Conservation (phyloP, 352 stramenopile species). For the Phytophthora agathidicida region DNA sequence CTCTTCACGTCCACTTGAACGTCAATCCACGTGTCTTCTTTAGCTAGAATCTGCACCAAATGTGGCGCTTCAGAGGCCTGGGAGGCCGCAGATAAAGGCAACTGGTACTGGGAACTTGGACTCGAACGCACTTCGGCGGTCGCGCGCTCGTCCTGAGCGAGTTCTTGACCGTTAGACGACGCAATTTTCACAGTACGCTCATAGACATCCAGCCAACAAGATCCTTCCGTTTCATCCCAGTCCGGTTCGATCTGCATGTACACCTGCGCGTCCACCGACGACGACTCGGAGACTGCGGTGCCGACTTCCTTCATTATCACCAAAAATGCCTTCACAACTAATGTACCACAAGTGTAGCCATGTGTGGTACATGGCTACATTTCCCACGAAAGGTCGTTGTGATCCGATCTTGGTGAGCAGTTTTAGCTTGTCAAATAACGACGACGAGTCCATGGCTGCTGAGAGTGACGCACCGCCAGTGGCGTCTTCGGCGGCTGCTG, state of each 20-base stretch:
- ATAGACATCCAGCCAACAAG: constrained; percentile 64
- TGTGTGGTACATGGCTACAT: too few relatives aligned
- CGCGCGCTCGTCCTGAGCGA: constrained; percentile 15
- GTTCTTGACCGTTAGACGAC: constrained; percentile 4
- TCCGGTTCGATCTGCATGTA: constrained; percentile 79
- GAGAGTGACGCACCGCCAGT: constrained; percentile 1
- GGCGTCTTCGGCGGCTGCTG: constrained; percentile 1
- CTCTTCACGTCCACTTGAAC: constrained; percentile 35
- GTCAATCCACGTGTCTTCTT: constrained; percentile 54
- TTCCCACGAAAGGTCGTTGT: constrained; percentile 15
- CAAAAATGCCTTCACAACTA: too few relatives aligned
- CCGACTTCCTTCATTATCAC: constrained; percentile 14
- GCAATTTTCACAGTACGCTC: constrained; percentile 42
- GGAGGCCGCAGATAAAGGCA: constrained; percentile 32
- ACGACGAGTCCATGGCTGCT: not conserved
- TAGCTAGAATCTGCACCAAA: constrained; percentile 44
- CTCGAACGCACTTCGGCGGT: constrained; percentile 16
- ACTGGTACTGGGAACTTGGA: constrained; percentile 51
- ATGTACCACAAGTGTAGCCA: too few relatives aligned
- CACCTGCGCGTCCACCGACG: constrained; percentile 16
- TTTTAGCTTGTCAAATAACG: constrained; percentile 18
- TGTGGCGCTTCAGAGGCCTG: not conserved
- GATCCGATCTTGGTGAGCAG: constrained; percentile 15
- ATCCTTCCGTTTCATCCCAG: constrained; percentile 36
- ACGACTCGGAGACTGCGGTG: constrained; percentile 1